These are phyloP conservation scores for Xylaria telfairii DNA, from an alignment of 495 filamentous ascomycete genomes.

Conservation along the genomic window DNA sequence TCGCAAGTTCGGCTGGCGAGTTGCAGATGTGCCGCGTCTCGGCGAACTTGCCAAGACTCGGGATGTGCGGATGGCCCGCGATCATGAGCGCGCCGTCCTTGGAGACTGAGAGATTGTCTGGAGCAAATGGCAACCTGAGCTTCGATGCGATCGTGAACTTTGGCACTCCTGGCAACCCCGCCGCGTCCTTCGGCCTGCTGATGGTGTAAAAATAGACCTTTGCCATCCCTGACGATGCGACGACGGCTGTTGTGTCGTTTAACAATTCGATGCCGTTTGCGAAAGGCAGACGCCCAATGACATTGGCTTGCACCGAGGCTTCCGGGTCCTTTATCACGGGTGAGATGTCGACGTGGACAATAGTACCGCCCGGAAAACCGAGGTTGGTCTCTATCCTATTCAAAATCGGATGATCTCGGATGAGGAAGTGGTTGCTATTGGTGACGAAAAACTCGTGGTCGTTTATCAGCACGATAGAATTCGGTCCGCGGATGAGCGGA, in stretches of 20 bases:
- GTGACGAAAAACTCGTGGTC: slow-evolving; percentile 62
- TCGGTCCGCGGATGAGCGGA: slow-evolving; percentile 60
- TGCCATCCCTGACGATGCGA: slow-evolving; percentile 41
- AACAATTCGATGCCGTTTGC: slow-evolving; percentile 40
- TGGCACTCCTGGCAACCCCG: slow-evolving; percentile 5
- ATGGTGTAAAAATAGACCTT: slow-evolving; percentile 46
- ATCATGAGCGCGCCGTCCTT: slow-evolving; percentile 46
- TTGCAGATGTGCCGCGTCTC: slow-evolving; percentile 35
- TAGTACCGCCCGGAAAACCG: slow-evolving; percentile 41
- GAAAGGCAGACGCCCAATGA: slow-evolving; percentile 33
- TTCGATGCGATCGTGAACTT: slow-evolving; percentile 28
- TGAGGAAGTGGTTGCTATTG: slow-evolving; percentile 60
- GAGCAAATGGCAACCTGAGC: slow-evolving; percentile 40
- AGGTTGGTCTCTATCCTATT: slow-evolving; percentile 45
- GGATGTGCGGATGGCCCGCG: slow-evolving; percentile 50
- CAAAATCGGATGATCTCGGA: slow-evolving; percentile 28
- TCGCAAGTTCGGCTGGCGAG: slow-evolving; percentile 23
- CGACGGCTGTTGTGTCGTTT: slow-evolving; percentile 46
- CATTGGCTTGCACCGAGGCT: slow-evolving; percentile 26
- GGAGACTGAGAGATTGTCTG: slow-evolving; percentile 52
- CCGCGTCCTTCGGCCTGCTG: neutral
- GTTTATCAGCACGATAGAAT: slow-evolving; percentile 59
- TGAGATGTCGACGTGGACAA: slow-evolving; percentile 48
- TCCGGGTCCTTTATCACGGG: slow-evolving; percentile 47
- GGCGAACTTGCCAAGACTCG: slow-evolving; percentile 37